Percentiles rank a stretch among this genome's conserved stretches.
These are phyloP conservation scores for Fusarium proliferatum DNA, from an alignment of 2,329 filamentous ascomycete species.

Conservation along the genomic window DNA sequence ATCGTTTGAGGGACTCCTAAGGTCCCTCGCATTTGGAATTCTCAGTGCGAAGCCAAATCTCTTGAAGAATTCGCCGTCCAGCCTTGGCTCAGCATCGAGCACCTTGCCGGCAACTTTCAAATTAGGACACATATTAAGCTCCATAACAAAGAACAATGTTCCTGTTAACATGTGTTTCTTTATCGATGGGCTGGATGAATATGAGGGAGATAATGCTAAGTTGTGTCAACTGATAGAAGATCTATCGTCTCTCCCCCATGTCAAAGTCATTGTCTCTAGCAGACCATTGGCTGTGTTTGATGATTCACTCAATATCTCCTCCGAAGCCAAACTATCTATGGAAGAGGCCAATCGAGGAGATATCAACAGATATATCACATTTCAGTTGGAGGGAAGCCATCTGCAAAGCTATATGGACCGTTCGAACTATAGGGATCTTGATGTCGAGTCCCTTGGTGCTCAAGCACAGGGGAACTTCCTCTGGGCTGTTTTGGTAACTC, in stretches of 20 bases:
- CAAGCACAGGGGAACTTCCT: conserved; percentile 35
- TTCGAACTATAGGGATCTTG: not conserved
- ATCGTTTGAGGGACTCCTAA: conserved; percentile 6
- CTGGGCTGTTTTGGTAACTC: conserved; percentile 34
- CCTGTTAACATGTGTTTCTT: conserved; percentile 26
- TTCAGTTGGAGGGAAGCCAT: not conserved
- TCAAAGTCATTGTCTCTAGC: conserved; percentile 35
- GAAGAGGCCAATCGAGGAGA: conserved; percentile 27
- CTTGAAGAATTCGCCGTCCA: not conserved
- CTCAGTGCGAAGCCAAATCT: not conserved
- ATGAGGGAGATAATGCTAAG: conserved; percentile 11
- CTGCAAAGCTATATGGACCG: not conserved
- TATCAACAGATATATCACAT: conserved; percentile 14
- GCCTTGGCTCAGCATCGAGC: not conserved
- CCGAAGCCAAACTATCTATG: conserved; percentile 11
- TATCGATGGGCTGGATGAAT: conserved; percentile 37
- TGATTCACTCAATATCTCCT: not conserved
- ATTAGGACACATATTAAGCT: conserved; percentile 1
- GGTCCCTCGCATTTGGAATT: conserved; percentile 26
- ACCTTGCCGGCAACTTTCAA: not conserved
- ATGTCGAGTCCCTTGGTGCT: not conserved
- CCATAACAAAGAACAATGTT: not conserved
- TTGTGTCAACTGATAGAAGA: conserved; percentile 5
- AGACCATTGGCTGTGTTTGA: conserved; percentile 23
- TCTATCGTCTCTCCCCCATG: not conserved